These are phyloP conservation scores for Pichia pseudocactophila DNA, from an alignment of 805 yeast species.

Conservation along the genomic window DNA sequence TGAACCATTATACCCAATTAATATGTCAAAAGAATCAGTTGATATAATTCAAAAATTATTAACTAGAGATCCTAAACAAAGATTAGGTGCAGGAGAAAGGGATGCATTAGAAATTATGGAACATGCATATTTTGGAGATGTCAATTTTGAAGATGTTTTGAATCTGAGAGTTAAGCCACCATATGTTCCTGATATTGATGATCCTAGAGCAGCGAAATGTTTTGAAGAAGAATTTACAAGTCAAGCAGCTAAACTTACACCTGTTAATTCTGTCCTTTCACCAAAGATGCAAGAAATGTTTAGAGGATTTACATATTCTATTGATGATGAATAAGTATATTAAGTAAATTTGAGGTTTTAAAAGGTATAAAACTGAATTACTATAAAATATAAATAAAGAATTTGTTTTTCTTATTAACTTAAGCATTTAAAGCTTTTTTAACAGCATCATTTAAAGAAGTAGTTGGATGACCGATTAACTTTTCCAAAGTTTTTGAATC, in stretches of 20 bases:
- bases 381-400: no score
- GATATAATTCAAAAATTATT: conserved; percentile 84
- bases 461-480: no score
- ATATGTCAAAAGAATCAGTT: conserved; percentile 95
- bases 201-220: conserved; percentile 85
- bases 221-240: conserved; percentile 93
- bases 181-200: conserved; percentile 74
- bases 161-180: conserved; percentile 74
- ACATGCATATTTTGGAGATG: conserved; percentile 87
- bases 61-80: conserved; percentile 76
- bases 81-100: conserved; percentile 79
- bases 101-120: conserved; percentile 94
- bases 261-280: conserved; percentile 80
- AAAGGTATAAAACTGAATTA: no score
- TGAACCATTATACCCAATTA: conserved; percentile 93
- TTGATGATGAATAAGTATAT: conserved; percentile 38
- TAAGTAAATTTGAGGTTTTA: not conserved
- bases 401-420: no score
- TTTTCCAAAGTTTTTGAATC: no score
- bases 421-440: no score
- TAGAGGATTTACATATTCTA: conserved; percentile 89
- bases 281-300: conserved; percentile 91
- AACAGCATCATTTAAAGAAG: no score
- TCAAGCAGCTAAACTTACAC: conserved; percentile 91
- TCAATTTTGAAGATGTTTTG: conserved; percentile 81